Evolutionary conservation across 768 basidiomycete genomes (phyloP).

Genomic region (Mrakia gelida): DNA sequence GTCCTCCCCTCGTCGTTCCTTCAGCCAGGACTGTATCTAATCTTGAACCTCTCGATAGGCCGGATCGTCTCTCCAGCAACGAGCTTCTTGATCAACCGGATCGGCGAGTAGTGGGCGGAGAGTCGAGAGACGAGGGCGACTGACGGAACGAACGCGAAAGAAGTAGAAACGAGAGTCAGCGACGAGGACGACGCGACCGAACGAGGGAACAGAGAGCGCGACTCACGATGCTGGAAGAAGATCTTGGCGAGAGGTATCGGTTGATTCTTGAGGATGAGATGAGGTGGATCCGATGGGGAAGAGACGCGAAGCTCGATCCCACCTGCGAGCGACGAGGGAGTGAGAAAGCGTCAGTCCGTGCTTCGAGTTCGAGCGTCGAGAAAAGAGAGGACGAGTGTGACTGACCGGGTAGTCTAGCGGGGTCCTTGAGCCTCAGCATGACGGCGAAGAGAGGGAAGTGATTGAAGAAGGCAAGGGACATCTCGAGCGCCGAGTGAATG

Average conservation of each 20-base stretch:
- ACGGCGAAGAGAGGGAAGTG: conserved; percentile 88
- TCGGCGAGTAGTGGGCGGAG: conserved; percentile 27
- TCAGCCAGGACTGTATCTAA: background rate
- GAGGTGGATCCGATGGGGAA: background rate
- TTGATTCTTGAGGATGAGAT: conserved; percentile 29
- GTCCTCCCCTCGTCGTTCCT: background rate
- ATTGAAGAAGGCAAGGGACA: conserved; percentile 72
- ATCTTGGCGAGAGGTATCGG: conserved; percentile 38
- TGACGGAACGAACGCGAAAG: background rate
- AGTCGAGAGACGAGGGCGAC: conserved; percentile 17
- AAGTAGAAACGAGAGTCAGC: background rate
- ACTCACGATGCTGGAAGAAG: conserved; percentile 41
- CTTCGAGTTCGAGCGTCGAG: background rate
- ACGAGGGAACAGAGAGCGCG: background rate
- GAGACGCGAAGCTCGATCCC: conserved; percentile 1
- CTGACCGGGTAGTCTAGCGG: conserved; percentile 71
- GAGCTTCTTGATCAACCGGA: conserved; percentile 5
- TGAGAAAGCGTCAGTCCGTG: conserved; percentile 17
- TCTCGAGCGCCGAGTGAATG: conserved; percentile 61
- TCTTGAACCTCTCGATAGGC: conserved; percentile 13
- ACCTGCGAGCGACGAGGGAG: conserved; percentile 32
- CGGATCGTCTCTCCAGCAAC: conserved; percentile 5
- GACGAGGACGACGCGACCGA: background rate
- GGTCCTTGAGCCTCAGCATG: conserved; percentile 77
- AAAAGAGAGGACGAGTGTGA: background rate